phyloP scores from a whole-genome alignment of 306 rosid species.

The Prunus campanulata region DNA sequence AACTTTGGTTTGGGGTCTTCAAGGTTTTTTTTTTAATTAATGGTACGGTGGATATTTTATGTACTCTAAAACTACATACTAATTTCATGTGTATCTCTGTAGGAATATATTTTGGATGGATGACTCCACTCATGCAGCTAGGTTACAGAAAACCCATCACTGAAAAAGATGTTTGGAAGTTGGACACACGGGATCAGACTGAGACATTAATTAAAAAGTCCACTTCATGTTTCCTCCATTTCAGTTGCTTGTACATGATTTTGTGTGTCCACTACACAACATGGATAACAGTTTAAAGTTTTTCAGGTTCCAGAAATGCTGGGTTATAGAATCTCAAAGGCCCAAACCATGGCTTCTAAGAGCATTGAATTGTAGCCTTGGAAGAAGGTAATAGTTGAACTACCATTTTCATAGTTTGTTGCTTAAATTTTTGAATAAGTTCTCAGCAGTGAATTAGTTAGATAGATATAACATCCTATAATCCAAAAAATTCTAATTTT shows the following conservation, averaged over 20 bases:
- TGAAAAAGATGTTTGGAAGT: slow-evolving; percentile 84
- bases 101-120: slow-evolving; percentile 82
- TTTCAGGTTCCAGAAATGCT: slow-evolving; percentile 67
- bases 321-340: slow-evolving; percentile 65
- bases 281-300: slow-evolving; percentile 10
- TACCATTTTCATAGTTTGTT: neutral
- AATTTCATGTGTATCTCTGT: slow-evolving; percentile 22
- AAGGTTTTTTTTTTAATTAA: neutral
- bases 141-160: slow-evolving; percentile 72
- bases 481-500: neutral
- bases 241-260: slow-evolving; percentile 16
- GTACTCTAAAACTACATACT: neutral
- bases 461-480: neutral
- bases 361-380: slow-evolving; percentile 78
- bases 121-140: slow-evolving; percentile 76
- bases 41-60: neutral
- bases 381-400: slow-evolving; percentile 49
- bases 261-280: slow-evolving; percentile 8
- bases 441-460: neutral
- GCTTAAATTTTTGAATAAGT: neutral
- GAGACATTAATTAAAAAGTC: slow-evolving; percentile 59
- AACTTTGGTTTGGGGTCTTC: neutral
- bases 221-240: slow-evolving; percentile 17
- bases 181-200: slow-evolving; percentile 80
- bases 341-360: slow-evolving; percentile 77